Percentiles rank a stretch among this genome's conserved stretches.
Evolutionary conservation across 306 rosid species (phyloP).

Genomic region (Vachellia collinsii): DNA sequence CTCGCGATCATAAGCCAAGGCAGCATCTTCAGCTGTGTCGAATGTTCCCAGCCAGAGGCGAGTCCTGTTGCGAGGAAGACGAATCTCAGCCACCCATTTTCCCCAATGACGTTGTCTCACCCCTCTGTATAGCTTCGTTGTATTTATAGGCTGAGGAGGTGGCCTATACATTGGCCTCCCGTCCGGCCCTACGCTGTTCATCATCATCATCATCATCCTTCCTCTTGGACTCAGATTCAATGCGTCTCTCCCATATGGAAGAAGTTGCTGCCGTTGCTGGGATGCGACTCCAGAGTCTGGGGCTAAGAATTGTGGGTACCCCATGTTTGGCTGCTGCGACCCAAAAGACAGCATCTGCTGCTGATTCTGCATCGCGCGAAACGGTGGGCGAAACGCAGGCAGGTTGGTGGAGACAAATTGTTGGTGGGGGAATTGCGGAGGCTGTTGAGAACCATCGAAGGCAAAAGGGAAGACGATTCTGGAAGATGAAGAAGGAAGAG

Average conservation of each 20-base stretch:
- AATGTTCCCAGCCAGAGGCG: conserved; percentile 98
- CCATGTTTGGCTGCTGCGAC: conserved; percentile 45
- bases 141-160: conserved; percentile 58
- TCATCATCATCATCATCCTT: conserved; percentile 75
- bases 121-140: conserved; percentile 89
- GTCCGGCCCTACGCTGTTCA: conserved; percentile 59
- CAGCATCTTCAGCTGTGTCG: conserved; percentile 97
- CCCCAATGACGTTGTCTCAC: conserved; percentile 99
- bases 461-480: conserved; percentile 74
- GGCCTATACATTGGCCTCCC: conserved; percentile 58
- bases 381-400: conserved; percentile 43
- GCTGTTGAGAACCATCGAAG: conserved; percentile 52
- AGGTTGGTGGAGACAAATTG: conserved; percentile 45
- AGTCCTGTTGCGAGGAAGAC: conserved; percentile 86
- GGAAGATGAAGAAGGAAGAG: conserved; percentile 47
- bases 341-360: conserved; percentile 62
- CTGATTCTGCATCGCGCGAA: conserved; percentile 42
- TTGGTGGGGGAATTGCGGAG: conserved; percentile 51
- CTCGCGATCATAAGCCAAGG: conserved; percentile 94
- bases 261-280: conserved; percentile 61
- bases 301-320: conserved; percentile 42
- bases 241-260: conserved; percentile 78
- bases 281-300: conserved; percentile 37
- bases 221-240: conserved; percentile 75
- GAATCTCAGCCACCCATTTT: conserved; percentile 98